phyloP scores from a whole-genome alignment of 1,284 basidiomycete species.

The Moesziomyces parantarcticus region DNA sequence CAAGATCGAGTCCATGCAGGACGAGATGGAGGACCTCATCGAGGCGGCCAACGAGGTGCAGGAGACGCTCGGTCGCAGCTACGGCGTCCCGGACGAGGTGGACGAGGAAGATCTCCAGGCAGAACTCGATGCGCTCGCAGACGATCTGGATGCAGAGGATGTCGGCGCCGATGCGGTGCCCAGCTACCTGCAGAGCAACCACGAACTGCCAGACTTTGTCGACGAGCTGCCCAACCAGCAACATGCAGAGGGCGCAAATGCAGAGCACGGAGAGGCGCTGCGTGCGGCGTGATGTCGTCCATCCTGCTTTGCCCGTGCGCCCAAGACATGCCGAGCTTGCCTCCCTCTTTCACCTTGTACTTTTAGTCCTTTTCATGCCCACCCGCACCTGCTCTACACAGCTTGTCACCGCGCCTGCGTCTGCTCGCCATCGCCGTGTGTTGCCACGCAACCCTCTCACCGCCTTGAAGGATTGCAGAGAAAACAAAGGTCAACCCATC shows the following conservation, averaged over 20 bases:
- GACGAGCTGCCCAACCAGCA: conserved; percentile 54
- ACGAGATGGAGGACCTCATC: conserved; percentile 95
- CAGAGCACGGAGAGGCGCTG: conserved; percentile 35
- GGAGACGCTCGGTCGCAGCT: conserved; percentile 89
- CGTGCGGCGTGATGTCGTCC: conserved; percentile 15
- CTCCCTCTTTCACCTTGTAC: background rate
- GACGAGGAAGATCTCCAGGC: conserved; percentile 98
- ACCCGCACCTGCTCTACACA: no score
- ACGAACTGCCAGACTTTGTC: conserved; percentile 60
- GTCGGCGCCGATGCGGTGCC: conserved; percentile 35
- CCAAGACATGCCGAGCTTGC: background rate
- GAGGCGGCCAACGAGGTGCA: conserved; percentile 99
- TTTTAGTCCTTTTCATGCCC: background rate
- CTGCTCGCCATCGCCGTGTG: no score
- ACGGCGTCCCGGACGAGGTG: conserved; percentile 95
- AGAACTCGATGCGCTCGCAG: conserved; percentile 75
- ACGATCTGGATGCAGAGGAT: conserved; percentile 73
- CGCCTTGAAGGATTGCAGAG: no score
- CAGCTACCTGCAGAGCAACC: conserved; percentile 55
- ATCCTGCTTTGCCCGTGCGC: background rate
- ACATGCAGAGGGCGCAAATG: conserved; percentile 1
- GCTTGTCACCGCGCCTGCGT: no score
- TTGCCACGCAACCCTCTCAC: no score
- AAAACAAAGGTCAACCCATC: no score
- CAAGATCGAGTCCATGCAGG: conserved; percentile 81